Base-by-base conservation (phyloP, 768 basidiomycete species). In the Termitomyces sp. region DNA sequence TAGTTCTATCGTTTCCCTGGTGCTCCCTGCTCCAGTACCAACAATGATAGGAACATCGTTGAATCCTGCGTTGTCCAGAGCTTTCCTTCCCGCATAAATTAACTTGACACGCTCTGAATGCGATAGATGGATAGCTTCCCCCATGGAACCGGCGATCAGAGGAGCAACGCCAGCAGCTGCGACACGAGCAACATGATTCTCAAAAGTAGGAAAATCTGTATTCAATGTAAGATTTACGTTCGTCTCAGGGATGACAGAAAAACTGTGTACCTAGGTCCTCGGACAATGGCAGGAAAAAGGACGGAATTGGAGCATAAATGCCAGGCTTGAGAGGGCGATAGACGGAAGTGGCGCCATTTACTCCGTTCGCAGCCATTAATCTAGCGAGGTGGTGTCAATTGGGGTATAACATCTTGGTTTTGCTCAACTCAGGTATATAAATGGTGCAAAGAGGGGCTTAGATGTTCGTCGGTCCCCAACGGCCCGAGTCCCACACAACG, bases 11-110 rank as follows among this genome's bases (percentile, higher is more conserved):
- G 91, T 91, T 67, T 90, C 92, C 50, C 88, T 80, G 10, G 92
- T 93, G 69, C 89, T 90, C 37, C 84, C 85, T 11, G 83, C 83
- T 8, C 93, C 91, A 17, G 91, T 92, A 43, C 93, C 94, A 52
- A 82, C 85, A 62, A 94, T 83, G 49, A 93, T 74, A 19, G 92
- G 90, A 12, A 85, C 69, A 38, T 78, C 60, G 12, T 60, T 49
- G 22, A 90, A 70, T 1, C 83, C 85, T 15, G 80, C 83, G 11
- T 70, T 71, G 63, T 96, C 91, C 45, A 96, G 77, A 0, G 83
- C 85, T 51, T 77, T 77, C 41, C 94, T 81, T 21, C 87, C 85
- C 2, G 82, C 75, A 52, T 73, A 78, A 66, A 93, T 83, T 58
- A 93, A 72, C 10, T 63, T 70, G 44, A 76, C 71, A 40, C 93